Evolutionary conservation across 768 basidiomycete genomes (phyloP).

Genomic region (Tulasnella sp.): DNA sequence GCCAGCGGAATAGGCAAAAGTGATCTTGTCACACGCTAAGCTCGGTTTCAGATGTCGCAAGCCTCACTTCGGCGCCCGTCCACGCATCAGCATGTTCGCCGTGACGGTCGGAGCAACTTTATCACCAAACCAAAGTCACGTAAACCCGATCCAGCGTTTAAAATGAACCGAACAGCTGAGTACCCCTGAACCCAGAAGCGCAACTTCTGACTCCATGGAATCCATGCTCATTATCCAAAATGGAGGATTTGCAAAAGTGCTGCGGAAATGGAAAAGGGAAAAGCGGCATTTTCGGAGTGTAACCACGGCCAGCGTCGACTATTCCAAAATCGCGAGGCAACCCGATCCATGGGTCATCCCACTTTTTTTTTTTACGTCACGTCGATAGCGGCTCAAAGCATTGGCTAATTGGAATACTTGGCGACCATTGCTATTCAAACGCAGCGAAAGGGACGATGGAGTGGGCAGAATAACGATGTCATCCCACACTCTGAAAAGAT

Average conservation of each 20-base stretch:
- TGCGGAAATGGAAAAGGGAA: neutral
- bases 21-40: neutral
- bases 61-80: conserved; percentile 8
- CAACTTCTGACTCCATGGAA: neutral
- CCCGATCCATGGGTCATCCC: neutral
- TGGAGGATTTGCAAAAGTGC: neutral
- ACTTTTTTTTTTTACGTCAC: conserved; percentile 7
- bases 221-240: neutral
- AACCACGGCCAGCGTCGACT: neutral
- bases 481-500: neutral
- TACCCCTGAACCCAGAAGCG: neutral
- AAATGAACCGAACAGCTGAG: neutral
- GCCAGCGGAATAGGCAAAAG: neutral
- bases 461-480: neutral
- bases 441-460: neutral
- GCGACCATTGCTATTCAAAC: neutral
- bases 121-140: neutral
- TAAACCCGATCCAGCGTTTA: neutral
- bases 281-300: neutral
- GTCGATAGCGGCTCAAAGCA: neutral
- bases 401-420: neutral
- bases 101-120: neutral
- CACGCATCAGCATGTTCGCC: neutral
- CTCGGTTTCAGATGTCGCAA: conserved; percentile 3
- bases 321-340: neutral